Evolutionary conservation across 257 asterid species (phyloP).

Genomic region (Nicotiana benthamiana): DNA sequence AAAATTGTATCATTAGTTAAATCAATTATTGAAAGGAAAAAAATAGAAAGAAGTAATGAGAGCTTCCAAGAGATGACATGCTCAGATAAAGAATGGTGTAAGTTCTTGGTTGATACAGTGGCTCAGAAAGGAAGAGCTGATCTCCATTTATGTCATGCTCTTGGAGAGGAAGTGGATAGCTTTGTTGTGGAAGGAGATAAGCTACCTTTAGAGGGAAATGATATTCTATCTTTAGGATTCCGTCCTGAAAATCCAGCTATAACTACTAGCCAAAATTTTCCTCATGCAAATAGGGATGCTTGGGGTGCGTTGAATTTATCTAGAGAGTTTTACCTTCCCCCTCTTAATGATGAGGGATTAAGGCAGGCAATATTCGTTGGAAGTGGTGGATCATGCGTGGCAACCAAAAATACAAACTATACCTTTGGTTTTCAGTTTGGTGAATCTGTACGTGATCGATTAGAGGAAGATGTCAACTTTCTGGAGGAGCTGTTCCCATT

Average conservation of each 20-base stretch:
- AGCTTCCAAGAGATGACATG: constrained; percentile 18
- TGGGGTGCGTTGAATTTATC: constrained; percentile 73
- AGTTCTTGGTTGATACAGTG: constrained; percentile 51
- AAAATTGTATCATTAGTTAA: constrained; percentile 30
- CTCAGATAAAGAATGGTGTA: constrained; percentile 57
- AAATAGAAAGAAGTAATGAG: constrained; percentile 19
- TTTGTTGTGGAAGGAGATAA: constrained; percentile 18
- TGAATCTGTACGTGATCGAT: constrained; percentile 46
- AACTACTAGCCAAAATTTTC: constrained; percentile 54
- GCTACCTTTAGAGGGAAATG: constrained; percentile 15
- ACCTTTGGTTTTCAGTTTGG: constrained; percentile 58
- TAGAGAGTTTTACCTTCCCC: constrained; percentile 64
- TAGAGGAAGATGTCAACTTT: constrained; percentile 51
- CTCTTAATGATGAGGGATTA: constrained; percentile 71
- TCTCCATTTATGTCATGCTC: constrained; percentile 14
- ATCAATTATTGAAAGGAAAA: constrained; percentile 20
- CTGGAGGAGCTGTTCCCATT: constrained; percentile 74
- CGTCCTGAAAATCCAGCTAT: constrained; percentile 75
- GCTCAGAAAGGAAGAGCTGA: constrained; percentile 31
- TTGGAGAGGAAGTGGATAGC: constrained; percentile 21
- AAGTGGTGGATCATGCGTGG: constrained; percentile 22
- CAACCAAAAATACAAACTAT: constrained; percentile 46
- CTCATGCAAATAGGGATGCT: constrained; percentile 43
- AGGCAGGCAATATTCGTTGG: constrained; percentile 62
- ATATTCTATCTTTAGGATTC: constrained; percentile 27